Percentiles rank a stretch among this genome's conserved stretches.
Evolutionary conservation across 2,329 filamentous ascomycete species (phyloP).

Genomic region (Penicillium sp.): DNA sequence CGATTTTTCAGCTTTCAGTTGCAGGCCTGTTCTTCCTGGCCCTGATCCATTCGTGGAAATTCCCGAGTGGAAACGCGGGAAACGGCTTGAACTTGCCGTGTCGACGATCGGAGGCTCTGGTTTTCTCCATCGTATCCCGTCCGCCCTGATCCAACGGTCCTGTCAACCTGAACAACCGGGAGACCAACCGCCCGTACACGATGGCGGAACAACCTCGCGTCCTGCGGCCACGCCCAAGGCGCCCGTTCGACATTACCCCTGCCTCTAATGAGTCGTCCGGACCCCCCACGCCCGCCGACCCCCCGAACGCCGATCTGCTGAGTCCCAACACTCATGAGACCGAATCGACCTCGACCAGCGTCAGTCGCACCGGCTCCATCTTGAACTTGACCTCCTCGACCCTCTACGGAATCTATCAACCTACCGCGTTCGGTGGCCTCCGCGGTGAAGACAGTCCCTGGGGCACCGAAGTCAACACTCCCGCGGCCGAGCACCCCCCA

Average conservation of each 20-base stretch:
- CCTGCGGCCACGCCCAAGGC: slow-evolving; percentile 68
- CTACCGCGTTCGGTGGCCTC: slow-evolving; percentile 56
- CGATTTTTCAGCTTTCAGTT: neutral
- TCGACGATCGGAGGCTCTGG: slow-evolving; percentile 9
- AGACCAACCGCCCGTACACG: slow-evolving; percentile 9
- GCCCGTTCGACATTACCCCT: slow-evolving; percentile 64
- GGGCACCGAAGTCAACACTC: slow-evolving; percentile 74
- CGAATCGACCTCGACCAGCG: slow-evolving; percentile 38
- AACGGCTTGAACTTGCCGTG: neutral
- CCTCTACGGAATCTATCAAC: slow-evolving; percentile 85
- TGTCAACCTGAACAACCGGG: neutral
- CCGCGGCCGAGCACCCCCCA: slow-evolving; percentile 46
- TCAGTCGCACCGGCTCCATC: slow-evolving; percentile 72
- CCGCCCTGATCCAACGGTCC: neutral
- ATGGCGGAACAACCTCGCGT: slow-evolving; percentile 52
- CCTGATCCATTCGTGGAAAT: neutral
- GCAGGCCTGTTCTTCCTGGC: neutral
- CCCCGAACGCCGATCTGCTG: slow-evolving; percentile 34
- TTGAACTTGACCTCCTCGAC: slow-evolving; percentile 87
- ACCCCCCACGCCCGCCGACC: slow-evolving; percentile 41
- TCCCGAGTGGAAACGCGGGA: neutral
- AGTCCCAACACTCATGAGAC: slow-evolving; percentile 28
- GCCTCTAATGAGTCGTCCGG: slow-evolving; percentile 45
- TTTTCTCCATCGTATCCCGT: neutral
- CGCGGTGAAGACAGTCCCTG: slow-evolving; percentile 68